Evolutionary conservation across 257 asterid species (phyloP).

Genomic region (Ligustrum vulgare): DNA sequence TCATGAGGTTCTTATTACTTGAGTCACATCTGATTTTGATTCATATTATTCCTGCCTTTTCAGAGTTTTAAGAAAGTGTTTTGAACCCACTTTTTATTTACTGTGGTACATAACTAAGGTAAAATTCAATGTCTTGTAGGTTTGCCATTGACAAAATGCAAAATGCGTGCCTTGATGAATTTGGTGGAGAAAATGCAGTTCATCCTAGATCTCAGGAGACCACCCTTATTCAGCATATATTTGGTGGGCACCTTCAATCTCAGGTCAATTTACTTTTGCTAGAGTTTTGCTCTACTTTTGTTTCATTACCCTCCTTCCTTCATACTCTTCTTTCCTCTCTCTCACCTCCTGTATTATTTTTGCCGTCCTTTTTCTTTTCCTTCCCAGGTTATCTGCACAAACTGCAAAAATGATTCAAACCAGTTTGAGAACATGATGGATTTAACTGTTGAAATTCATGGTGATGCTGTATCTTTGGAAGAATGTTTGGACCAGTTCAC

Average conservation of each 20-base stretch:
- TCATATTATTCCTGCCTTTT: background rate
- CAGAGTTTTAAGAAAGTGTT: background rate
- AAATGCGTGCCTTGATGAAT: conserved; percentile 90
- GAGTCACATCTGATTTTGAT: conserved; percentile 7
- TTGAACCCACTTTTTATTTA: background rate
- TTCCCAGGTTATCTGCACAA: conserved; percentile 80
- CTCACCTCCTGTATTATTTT: conserved; percentile 5
- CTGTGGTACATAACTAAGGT: background rate
- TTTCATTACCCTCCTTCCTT: background rate
- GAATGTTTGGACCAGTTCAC: conserved; percentile 98
- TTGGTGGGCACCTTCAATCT: conserved; percentile 94
- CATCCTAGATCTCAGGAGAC: conserved; percentile 85
- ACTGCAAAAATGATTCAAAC: conserved; percentile 80
- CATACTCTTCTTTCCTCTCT: background rate
- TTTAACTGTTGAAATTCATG: conserved; percentile 97
- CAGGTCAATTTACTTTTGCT: conserved; percentile 48
- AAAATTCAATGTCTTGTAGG: conserved; percentile 42
- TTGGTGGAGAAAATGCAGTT: conserved; percentile 91
- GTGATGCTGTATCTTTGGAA: conserved; percentile 92
- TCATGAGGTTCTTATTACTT: conserved; percentile 70
- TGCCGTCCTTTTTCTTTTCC: conserved; percentile 14
- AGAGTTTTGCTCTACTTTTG: background rate
- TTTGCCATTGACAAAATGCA: conserved; percentile 98
- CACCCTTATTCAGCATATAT: conserved; percentile 93
- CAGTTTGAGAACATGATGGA: conserved; percentile 98